Conservation (phyloP, 1,139 yeast species). For the Nakaseomyces nivariensis region DNA sequence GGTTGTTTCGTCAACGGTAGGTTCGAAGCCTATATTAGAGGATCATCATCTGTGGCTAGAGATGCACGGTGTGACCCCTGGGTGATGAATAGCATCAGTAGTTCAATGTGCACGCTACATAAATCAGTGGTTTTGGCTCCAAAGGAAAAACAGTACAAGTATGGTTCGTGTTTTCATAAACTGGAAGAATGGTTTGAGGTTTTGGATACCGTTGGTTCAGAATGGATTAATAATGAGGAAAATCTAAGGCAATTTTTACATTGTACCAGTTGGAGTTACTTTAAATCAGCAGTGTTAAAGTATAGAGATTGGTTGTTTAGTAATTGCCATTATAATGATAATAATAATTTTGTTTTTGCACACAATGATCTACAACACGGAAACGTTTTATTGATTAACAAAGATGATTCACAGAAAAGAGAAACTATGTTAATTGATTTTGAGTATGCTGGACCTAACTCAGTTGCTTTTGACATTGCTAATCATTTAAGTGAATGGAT, state of each 20-base stretch:
- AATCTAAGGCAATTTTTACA: conserved; percentile 37
- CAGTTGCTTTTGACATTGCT: conserved; percentile 79
- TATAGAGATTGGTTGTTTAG: conserved; percentile 56
- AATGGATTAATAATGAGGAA: conserved; percentile 25
- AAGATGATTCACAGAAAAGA: conserved; percentile 45
- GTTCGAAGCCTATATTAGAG: conserved; percentile 79
- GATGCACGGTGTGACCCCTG: conserved; percentile 50
- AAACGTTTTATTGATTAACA: conserved; percentile 47
- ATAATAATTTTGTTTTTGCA: conserved; percentile 55
- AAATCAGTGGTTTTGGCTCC: background rate
- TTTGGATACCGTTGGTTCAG: conserved; percentile 35
- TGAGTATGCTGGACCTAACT: conserved; percentile 86
- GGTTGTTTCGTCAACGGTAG: conserved; percentile 86
- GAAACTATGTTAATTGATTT: conserved; percentile 81
- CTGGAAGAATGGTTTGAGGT: conserved; percentile 61
- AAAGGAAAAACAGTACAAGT: background rate
- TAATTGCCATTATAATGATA: conserved; percentile 36
- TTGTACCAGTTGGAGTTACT: conserved; percentile 40
- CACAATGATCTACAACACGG: conserved; percentile 97
- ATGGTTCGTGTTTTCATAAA: conserved; percentile 47
- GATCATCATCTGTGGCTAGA: conserved; percentile 45
- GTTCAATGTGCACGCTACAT: background rate
- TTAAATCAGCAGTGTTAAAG: conserved; percentile 36
- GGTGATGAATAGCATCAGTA: background rate
- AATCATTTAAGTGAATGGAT: conserved; percentile 92